A percentile compares a stretch with the other conserved stretches of the same genome.
Evolutionary conservation across 257 asterid species (phyloP).

Genomic region (Solanum sitiens): DNA sequence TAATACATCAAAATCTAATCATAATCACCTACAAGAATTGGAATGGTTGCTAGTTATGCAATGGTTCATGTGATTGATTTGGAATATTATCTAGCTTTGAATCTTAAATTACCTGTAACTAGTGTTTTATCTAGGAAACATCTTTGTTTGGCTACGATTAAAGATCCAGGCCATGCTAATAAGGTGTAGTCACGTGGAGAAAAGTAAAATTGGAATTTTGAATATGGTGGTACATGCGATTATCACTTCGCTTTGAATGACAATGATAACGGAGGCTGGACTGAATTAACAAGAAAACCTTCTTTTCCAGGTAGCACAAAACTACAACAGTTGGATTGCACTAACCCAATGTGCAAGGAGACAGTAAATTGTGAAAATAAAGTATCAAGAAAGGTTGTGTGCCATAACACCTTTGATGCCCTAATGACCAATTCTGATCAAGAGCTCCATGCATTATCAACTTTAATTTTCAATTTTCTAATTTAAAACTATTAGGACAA

Average conservation of each 20-base stretch:
- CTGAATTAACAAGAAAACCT: background rate
- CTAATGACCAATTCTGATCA: background rate
- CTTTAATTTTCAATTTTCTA: background rate
- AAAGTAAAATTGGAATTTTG: background rate
- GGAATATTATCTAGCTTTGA: background rate
- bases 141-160: background rate
- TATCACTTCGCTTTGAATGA: background rate
- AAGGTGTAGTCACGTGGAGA: background rate
- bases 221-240: background rate
- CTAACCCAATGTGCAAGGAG: background rate
- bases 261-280: background rate
- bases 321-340: no score
- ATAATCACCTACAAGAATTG: no score
- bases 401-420: background rate
- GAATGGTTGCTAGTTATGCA: background rate
- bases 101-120: background rate
- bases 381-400: background rate
- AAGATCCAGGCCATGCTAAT: background rate
- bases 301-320: background rate
- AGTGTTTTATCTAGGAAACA: background rate
- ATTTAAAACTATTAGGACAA: no score
- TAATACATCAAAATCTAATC: no score
- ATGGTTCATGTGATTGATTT: background rate
- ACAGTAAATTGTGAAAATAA: no score
- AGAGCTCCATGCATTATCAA: background rate